Base-by-base conservation (phyloP, 208 protist species). In the Leishmania major region DNA sequence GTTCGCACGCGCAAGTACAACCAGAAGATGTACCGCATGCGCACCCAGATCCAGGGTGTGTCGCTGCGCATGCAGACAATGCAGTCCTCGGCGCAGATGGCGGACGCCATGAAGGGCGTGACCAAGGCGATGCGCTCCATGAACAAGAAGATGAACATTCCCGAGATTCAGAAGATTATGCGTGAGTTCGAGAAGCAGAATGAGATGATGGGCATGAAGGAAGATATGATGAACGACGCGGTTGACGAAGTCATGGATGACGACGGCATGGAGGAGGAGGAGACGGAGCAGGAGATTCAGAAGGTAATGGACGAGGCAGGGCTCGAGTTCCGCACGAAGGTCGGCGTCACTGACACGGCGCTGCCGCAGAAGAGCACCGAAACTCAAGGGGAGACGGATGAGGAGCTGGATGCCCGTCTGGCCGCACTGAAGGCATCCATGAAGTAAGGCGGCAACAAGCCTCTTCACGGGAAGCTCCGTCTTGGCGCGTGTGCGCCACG, bases 141-240 rank as follows among this genome's bases (percentile, higher is more conserved):
- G 98, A 99, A 99, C 93, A 94, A 88, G 77, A 90, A 97, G 76
- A 99, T 99, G 94, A 99, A 99, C 79, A 86, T 99, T 40, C 98
- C 98, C 0, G 90, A 95, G 77, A 98, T 99, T 91, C 97, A 99
- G 91, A 93, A 97, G 81, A 99, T 99, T 82, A 99, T 99, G 97
- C 94, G 94, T 77, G 99, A 99, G 87, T 99, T 99, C 89, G 98
- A 99, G 89, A 97, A 98, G 91, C 93, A 99, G 87, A 98, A 97
- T 87, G 97, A 99, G 76, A 95, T 98, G 87, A 99, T 99, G 97
- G 97, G 98, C 53, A 99, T 99, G 98, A 99, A 99, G 93, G 96
- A 99, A 81, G 99, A 99, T 74, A 99, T 99, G 98, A 99, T 99
- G 97, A 93, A 92, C 78, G 98, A 99, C 84, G 92, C 92, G 51